phyloP scores from a whole-genome alignment of 371 early-diverging fungal species.

The Actinomucor elegans region DNA sequence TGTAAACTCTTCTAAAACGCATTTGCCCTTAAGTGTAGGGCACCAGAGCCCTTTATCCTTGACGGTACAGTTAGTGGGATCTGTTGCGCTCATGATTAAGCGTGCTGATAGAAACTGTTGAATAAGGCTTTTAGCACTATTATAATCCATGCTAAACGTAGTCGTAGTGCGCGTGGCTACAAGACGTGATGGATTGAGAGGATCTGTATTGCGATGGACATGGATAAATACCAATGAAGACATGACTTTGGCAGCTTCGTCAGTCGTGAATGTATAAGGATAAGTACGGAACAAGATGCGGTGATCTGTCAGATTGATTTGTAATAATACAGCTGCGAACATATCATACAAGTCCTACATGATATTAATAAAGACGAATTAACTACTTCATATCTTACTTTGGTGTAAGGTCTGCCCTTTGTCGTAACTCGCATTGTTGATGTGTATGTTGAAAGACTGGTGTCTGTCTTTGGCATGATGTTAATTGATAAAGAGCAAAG shows the following conservation, averaged over 20 bases:
- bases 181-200: slow-evolving; percentile 40
- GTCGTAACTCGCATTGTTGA: slow-evolving; percentile 30
- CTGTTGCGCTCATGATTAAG: slow-evolving; percentile 51
- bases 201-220: slow-evolving; percentile 53
- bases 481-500: not conserved
- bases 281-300: slow-evolving; percentile 54
- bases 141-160: slow-evolving; percentile 52
- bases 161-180: slow-evolving; percentile 54
- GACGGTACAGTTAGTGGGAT: slow-evolving; percentile 48
- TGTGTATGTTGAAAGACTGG: slow-evolving; percentile 21
- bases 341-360: slow-evolving; percentile 47
- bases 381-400: slow-evolving; percentile 10
- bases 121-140: slow-evolving; percentile 58
- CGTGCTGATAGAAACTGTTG: slow-evolving; percentile 59
- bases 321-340: slow-evolving; percentile 42
- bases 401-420: slow-evolving; percentile 32
- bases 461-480: slow-evolving; percentile 17
- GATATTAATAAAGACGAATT: not conserved
- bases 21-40: slow-evolving; percentile 58
- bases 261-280: slow-evolving; percentile 59
- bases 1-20: slow-evolving; percentile 53
- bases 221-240: slow-evolving; percentile 53
- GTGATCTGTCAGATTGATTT: slow-evolving; percentile 40
- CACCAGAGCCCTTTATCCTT: slow-evolving; percentile 54
- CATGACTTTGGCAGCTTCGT: slow-evolving; percentile 55